A percentile compares a stretch with the other conserved stretches of the same genome.
Conservation (phyloP, 2,329 filamentous ascomycete genomes). For the Westerdykella sp. region DNA sequence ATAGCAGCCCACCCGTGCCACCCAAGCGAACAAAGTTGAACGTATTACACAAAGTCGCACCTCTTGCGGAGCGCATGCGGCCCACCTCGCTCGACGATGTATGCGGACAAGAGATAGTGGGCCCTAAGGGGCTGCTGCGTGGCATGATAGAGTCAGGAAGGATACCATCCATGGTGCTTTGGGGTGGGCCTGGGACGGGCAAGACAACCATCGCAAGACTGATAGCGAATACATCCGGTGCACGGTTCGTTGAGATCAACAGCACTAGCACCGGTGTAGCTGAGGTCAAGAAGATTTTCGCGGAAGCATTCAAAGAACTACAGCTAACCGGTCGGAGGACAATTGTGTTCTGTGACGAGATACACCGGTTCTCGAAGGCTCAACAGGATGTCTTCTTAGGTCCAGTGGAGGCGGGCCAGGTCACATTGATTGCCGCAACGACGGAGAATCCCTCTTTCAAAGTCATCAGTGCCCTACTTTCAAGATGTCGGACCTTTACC, state of each 20-base stretch:
- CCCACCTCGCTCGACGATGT: constrained; percentile 79
- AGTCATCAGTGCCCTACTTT: constrained; percentile 78
- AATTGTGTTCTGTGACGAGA: constrained; percentile 96
- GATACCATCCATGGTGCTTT: constrained; percentile 92
- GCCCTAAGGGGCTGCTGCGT: constrained; percentile 73
- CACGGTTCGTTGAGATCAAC: constrained; percentile 92
- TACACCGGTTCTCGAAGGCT: constrained; percentile 82
- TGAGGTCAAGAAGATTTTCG: constrained; percentile 89
- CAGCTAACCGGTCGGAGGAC: constrained; percentile 79
- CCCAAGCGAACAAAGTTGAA: constrained; percentile 55
- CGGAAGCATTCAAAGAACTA: constrained; percentile 74
- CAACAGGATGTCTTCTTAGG: constrained; percentile 94
- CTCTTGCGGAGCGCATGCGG: constrained; percentile 89
- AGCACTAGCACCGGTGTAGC: constrained; percentile 81
- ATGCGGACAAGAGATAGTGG: constrained; percentile 86
- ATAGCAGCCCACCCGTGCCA: constrained; percentile 33
- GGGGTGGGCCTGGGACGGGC: constrained; percentile 74
- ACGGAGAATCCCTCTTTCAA: constrained; percentile 97
- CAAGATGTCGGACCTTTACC: constrained; percentile 85
- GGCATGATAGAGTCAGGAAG: constrained; percentile 78
- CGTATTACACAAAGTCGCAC: constrained; percentile 63
- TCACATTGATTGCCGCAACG: constrained; percentile 90
- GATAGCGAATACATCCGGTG: constrained; percentile 74
- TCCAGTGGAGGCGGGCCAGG: constrained; percentile 82
- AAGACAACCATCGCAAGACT: constrained; percentile 91